Percentiles rank a stretch among this genome's conserved stretches.
Evolutionary conservation across 208 protist genomes (phyloP).

Genomic region (Acanthamoeba healyi): DNA sequence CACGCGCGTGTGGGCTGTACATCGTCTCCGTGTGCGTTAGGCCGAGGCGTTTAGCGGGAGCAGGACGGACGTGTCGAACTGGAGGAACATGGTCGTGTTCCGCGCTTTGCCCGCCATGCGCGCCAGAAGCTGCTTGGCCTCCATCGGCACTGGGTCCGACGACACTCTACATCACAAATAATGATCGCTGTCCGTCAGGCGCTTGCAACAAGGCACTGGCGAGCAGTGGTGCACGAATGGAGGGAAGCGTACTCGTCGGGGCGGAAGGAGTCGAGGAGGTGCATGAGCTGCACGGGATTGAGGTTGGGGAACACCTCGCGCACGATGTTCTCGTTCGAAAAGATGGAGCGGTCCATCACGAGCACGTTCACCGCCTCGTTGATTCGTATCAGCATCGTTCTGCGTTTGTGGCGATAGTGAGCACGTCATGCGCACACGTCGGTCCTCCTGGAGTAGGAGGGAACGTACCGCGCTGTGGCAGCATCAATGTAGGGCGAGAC

Average conservation of each 20-base stretch:
- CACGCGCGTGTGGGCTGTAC: too few species aligned
- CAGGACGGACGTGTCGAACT: slow-evolving; percentile 9
- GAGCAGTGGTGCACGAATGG: background rate
- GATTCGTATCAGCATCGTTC: slow-evolving; percentile 6
- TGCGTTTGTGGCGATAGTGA: too few species aligned
- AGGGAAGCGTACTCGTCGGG: slow-evolving; percentile 31
- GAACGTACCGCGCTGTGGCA: background rate
- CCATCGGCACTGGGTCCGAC: background rate
- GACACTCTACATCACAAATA: background rate
- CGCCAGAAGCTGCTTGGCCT: slow-evolving; percentile 33
- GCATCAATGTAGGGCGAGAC: background rate
- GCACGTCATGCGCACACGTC: too few species aligned
- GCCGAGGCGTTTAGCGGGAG: too few species aligned
- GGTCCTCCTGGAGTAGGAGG: too few species aligned
- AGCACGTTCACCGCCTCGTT: slow-evolving; percentile 56
- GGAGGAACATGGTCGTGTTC: slow-evolving; percentile 52
- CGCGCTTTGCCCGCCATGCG: slow-evolving; percentile 1
- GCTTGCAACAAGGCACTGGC: too few species aligned
- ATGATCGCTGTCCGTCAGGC: too few species aligned
- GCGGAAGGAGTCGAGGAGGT: slow-evolving; percentile 42
- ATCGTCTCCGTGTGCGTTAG: too few species aligned
- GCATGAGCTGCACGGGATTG: slow-evolving; percentile 52
- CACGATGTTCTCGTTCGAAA: slow-evolving; percentile 36
- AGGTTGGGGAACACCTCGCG: slow-evolving; percentile 20
- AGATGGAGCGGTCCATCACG: slow-evolving; percentile 50